phyloP scores from a whole-genome alignment of 768 basidiomycete genomes.

The Brasilioporus rufonigricans region DNA sequence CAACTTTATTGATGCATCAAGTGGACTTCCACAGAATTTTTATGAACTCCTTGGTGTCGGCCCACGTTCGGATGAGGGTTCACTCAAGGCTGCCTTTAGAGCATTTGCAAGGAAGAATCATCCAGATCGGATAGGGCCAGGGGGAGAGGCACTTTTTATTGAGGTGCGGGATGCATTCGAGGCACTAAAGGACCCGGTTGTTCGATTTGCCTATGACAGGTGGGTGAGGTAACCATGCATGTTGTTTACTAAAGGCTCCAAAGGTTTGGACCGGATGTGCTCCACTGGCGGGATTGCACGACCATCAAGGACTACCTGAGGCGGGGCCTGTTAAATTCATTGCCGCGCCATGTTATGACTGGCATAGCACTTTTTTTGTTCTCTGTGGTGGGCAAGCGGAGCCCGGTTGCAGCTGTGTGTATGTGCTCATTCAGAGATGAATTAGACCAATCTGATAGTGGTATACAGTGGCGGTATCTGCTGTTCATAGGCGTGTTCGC shows the following conservation, averaged over 20 bases:
- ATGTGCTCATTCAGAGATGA: constrained; percentile 3
- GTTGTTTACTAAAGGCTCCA: not conserved
- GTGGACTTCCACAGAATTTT: constrained; percentile 65
- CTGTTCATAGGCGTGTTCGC: constrained; percentile 62
- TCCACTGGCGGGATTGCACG: constrained; percentile 65
- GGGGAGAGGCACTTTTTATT: constrained; percentile 66
- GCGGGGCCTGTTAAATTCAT: constrained; percentile 59
- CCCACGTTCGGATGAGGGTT: constrained; percentile 61
- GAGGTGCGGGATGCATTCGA: constrained; percentile 72
- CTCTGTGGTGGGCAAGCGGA: constrained; percentile 58
- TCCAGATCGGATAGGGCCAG: constrained; percentile 65
- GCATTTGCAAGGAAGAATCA: constrained; percentile 72
- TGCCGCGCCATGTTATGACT: constrained; percentile 66
- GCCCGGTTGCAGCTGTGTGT: constrained; percentile 65
- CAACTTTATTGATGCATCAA: constrained; percentile 56
- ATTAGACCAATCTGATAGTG: constrained; percentile 13
- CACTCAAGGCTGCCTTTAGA: constrained; percentile 71
- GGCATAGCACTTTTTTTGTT: constrained; percentile 57
- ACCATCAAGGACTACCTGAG: constrained; percentile 69
- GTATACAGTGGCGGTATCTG: constrained; percentile 72
- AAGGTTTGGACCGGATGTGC: constrained; percentile 76
- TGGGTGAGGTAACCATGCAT: constrained; percentile 30
- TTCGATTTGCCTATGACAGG: constrained; percentile 86
- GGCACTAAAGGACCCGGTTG: constrained; percentile 71
- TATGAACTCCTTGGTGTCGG: constrained; percentile 70